Evolutionary conservation across 371 early-diverging fungal species (phyloP).

Genomic region (Mucor lusitanicus): DNA sequence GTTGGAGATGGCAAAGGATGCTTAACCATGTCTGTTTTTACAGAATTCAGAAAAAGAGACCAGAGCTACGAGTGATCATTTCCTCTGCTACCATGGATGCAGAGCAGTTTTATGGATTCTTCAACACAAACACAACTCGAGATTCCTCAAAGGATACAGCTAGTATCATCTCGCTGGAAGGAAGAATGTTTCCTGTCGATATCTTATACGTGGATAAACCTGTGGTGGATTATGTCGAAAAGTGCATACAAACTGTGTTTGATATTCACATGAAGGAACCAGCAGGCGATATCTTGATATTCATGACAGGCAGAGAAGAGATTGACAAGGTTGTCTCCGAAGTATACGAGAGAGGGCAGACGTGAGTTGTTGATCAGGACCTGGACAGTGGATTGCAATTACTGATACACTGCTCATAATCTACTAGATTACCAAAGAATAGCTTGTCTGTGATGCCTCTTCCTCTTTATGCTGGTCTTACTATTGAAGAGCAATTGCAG

Average conservation of each 20-base stretch:
- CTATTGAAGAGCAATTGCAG: slow-evolving; percentile 63
- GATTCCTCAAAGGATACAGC: slow-evolving; percentile 53
- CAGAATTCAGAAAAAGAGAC: slow-evolving; percentile 64
- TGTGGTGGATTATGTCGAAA: slow-evolving; percentile 62
- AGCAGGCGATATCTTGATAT: slow-evolving; percentile 81
- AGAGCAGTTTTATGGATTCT: slow-evolving; percentile 66
- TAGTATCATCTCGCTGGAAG: slow-evolving; percentile 70
- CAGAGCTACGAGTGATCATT: slow-evolving; percentile 68
- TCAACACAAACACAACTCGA: slow-evolving; percentile 45
- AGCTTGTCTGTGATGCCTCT: slow-evolving; percentile 59
- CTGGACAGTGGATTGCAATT: not conserved
- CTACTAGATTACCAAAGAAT: slow-evolving; percentile 32
- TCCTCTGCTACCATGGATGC: slow-evolving; percentile 83
- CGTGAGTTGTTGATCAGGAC: slow-evolving; percentile 30
- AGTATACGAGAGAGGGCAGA: slow-evolving; percentile 52
- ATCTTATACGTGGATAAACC: slow-evolving; percentile 63
- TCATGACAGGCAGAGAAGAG: slow-evolving; percentile 86
- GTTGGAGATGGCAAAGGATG: not conserved
- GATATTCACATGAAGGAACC: slow-evolving; percentile 68
- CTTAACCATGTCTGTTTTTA: too few relatives aligned
- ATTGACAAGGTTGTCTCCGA: slow-evolving; percentile 69
- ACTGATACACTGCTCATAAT: not conserved
- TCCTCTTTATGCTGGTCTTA: slow-evolving; percentile 79
- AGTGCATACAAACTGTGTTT: slow-evolving; percentile 63
- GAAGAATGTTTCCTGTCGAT: slow-evolving; percentile 74